Evolutionary conservation across 495 filamentous ascomycete genomes (phyloP).

Genomic region (Neurospora intermedia): DNA sequence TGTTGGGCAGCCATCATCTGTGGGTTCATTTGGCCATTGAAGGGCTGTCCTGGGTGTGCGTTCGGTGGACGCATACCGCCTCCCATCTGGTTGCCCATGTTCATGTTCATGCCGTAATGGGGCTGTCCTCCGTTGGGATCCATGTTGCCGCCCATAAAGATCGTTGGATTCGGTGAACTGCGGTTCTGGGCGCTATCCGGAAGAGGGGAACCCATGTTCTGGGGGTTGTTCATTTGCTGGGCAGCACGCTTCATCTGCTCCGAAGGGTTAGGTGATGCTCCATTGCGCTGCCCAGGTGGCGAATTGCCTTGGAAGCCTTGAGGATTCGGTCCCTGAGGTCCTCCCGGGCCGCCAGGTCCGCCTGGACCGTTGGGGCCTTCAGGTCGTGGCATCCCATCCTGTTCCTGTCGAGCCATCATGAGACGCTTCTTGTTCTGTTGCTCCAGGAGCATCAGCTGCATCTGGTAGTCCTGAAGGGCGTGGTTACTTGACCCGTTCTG

Average conservation of each 20-base stretch:
- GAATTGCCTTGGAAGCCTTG: conserved; percentile 60
- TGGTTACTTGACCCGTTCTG: conserved; percentile 64
- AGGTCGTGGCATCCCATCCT: conserved; percentile 50
- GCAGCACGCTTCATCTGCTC: conserved; percentile 85
- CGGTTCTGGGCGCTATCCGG: conserved; percentile 64
- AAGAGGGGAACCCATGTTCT: conserved; percentile 67
- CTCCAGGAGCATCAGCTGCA: conserved; percentile 97
- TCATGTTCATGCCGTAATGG: conserved; percentile 31
- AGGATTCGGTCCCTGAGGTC: conserved; percentile 39
- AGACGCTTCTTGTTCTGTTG: conserved; percentile 97
- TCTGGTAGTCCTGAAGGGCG: conserved; percentile 96
- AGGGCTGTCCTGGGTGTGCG: conserved; percentile 57
- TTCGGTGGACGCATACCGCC: conserved; percentile 80
- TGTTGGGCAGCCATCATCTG: conserved; percentile 26
- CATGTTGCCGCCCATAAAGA: conserved; percentile 58
- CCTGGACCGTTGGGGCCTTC: conserved; percentile 45
- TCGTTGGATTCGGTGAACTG: conserved; percentile 74
- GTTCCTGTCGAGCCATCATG: conserved; percentile 95
- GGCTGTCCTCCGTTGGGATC: conserved; percentile 32
- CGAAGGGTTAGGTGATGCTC: conserved; percentile 77
- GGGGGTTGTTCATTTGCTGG: conserved; percentile 72
- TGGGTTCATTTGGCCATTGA: conserved; percentile 57
- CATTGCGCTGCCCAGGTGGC: conserved; percentile 68
- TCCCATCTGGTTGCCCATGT: conserved; percentile 40
- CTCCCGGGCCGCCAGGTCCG: conserved; percentile 42